phyloP scores from a whole-genome alignment of 2,329 filamentous ascomycete species.

The Biscogniauxia sp. region DNA sequence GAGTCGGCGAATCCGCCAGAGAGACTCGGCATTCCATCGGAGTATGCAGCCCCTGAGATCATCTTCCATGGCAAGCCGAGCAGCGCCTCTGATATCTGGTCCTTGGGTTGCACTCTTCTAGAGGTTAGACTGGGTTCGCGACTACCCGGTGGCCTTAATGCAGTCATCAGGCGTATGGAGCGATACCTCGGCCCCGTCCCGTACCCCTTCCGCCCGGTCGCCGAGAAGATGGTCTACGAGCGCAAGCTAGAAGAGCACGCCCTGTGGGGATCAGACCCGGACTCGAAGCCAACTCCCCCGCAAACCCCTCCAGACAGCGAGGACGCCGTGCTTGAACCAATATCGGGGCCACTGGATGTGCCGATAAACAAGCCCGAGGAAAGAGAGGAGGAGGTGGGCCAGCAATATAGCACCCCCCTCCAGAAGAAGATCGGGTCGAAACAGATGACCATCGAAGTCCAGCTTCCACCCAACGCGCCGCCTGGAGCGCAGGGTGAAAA shows the following conservation, averaged over 20 bases:
- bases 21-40: neutral
- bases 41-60: neutral
- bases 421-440: neutral
- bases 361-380: neutral
- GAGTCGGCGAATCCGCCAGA: neutral
- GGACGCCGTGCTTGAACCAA: neutral
- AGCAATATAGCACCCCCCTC: neutral
- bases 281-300: neutral
- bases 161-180: slow-evolving; percentile 1
- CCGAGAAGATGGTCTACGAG: neutral
- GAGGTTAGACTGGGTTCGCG: neutral
- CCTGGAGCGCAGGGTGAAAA: neutral
- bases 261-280: neutral
- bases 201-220: neutral
- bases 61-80: neutral
- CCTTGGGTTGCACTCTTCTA: slow-evolving; percentile 1
- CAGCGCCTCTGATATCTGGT: neutral
- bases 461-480: neutral
- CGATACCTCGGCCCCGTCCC: neutral
- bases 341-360: neutral
- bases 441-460: neutral
- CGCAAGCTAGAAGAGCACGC: slow-evolving; percentile 8
- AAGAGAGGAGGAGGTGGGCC: neutral
- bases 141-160: neutral
- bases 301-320: neutral